Conservation (phyloP, 2,329 filamentous ascomycete species). For the Reticulascus tulasneorum region DNA sequence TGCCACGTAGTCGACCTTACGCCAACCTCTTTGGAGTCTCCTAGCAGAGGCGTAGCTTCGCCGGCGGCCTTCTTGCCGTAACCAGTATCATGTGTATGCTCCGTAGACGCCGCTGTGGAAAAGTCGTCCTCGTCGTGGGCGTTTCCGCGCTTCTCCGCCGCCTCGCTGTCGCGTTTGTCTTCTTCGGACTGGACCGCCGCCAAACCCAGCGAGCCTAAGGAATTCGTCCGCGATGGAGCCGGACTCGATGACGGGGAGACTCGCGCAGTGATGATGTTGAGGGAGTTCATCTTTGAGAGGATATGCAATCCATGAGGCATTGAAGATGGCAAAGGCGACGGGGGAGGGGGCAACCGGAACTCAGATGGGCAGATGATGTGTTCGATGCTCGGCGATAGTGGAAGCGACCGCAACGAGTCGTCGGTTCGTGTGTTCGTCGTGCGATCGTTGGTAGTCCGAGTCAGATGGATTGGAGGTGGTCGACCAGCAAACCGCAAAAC, state of each 20-base stretch:
- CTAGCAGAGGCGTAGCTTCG: conserved; percentile 69
- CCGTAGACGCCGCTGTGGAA: conserved; percentile 9
- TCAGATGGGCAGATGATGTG: background rate
- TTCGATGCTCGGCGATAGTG: background rate
- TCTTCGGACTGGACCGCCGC: conserved; percentile 40
- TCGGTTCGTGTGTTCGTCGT: too few species aligned
- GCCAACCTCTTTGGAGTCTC: conserved; percentile 11
- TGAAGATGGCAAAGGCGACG: conserved; percentile 3
- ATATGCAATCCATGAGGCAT: conserved; percentile 51
- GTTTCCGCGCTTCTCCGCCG: conserved; percentile 18
- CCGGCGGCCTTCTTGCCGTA: conserved; percentile 25
- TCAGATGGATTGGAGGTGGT: background rate
- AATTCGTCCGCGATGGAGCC: conserved; percentile 56
- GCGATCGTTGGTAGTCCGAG: too few species aligned
- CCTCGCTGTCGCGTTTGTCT: conserved; percentile 28
- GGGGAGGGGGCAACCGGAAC: background rate
- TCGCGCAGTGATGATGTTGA: conserved; percentile 88
- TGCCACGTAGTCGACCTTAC: conserved; percentile 45
- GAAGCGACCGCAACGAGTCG: background rate
- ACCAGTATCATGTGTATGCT: conserved; percentile 5
- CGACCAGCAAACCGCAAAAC: conserved; percentile 5
- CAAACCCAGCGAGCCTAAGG: conserved; percentile 49
- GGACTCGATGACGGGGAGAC: conserved; percentile 62
- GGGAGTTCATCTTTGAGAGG: conserved; percentile 80
- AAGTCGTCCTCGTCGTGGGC: conserved; percentile 27